These are phyloP conservation scores for Eucalyptus sp. DNA, from an alignment of 345 rosid species.

Conservation along the genomic window DNA sequence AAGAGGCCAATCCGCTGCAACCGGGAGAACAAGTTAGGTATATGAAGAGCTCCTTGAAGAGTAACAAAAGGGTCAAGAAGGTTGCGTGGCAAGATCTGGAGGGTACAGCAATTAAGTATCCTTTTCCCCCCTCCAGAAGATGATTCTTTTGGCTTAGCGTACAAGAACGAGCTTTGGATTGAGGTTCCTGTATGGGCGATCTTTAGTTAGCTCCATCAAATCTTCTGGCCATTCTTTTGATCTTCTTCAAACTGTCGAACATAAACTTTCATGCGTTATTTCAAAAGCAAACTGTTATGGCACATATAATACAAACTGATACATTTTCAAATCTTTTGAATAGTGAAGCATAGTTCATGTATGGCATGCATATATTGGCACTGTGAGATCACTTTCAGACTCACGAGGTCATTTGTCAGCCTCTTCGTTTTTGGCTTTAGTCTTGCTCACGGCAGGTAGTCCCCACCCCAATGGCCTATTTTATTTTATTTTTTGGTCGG, in stretches of 20 bases:
- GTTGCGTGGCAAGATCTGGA: slow-evolving; percentile 26
- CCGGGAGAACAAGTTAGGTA: neutral
- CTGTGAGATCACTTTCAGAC: neutral
- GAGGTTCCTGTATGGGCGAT: neutral
- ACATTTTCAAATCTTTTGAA: neutral
- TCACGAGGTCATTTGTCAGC: neutral
- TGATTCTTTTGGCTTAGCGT: neutral
- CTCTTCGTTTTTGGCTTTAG: neutral
- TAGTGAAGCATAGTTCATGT: neutral
- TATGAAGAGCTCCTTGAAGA: neutral
- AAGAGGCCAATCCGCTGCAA: neutral
- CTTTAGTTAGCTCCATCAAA: neutral
- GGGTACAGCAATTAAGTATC: neutral
- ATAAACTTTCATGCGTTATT: neutral
- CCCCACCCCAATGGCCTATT: neutral
- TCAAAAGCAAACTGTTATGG: neutral
- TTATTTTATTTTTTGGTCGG: neutral
- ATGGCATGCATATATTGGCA: neutral
- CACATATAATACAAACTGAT: neutral
- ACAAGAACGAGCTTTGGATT: neutral
- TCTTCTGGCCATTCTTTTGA: neutral
- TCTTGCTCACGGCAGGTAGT: neutral
- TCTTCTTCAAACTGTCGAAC: neutral
- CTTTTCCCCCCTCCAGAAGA: neutral
- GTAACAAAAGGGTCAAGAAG: slow-evolving; percentile 12